phyloP scores from a whole-genome alignment of 179 eudicot species.

The Silene vulgaris region DNA sequence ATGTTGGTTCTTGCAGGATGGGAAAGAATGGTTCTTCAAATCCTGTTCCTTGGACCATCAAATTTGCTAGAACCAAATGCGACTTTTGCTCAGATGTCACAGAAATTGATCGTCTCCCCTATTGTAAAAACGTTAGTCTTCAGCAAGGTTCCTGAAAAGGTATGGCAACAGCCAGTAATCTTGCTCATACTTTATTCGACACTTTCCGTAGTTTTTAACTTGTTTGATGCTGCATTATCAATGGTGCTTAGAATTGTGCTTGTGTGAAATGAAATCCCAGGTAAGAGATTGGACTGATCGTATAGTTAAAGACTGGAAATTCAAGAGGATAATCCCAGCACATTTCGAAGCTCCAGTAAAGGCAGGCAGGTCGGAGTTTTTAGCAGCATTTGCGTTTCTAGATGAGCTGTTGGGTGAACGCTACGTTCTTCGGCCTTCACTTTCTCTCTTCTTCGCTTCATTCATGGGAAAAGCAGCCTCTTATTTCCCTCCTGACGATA shows the following conservation, averaged over 20 bases:
- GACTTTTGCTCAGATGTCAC: slow-evolving; percentile 87
- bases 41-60: slow-evolving; percentile 91
- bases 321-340: slow-evolving; percentile 90
- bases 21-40: slow-evolving; percentile 99
- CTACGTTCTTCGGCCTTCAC: slow-evolving; percentile 63
- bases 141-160: slow-evolving; percentile 99
- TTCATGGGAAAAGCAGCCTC: slow-evolving; percentile 81
- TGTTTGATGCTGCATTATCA: neutral
- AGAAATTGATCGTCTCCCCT: slow-evolving; percentile 92
- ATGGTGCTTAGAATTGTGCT: no score
- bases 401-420: slow-evolving; percentile 83
- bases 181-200: neutral
- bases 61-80: slow-evolving; percentile 91
- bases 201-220: neutral
- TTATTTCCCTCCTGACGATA: slow-evolving; percentile 94
- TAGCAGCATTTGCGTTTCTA: slow-evolving; percentile 85
- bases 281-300: slow-evolving; percentile 85
- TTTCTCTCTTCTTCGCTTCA: slow-evolving; percentile 63
- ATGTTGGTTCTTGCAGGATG: slow-evolving; percentile 52
- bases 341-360: slow-evolving; percentile 88
- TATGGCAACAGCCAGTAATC: slow-evolving; percentile 16
- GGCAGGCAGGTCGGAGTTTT: slow-evolving; percentile 71
- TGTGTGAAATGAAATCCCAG: slow-evolving; percentile 29
- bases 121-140: slow-evolving; percentile 92
- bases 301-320: slow-evolving; percentile 77